Conservation (phyloP, 2,329 filamentous ascomycete genomes). For the Hypoxylon sp. region DNA sequence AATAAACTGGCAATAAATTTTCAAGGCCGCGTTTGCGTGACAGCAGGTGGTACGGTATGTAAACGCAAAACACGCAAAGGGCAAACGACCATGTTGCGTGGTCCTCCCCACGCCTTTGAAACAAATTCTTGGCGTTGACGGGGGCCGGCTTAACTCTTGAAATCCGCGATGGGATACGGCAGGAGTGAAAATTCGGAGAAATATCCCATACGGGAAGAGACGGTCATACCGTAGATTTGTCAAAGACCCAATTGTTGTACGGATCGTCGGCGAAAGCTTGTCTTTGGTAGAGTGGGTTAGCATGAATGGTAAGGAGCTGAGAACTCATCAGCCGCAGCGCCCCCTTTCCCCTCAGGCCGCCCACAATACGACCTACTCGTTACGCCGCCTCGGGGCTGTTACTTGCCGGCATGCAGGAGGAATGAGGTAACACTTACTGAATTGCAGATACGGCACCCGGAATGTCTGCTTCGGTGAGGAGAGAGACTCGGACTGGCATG, state of each 20-base stretch:
- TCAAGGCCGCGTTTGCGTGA: constrained; percentile 15
- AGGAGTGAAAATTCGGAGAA: not conserved
- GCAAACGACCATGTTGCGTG: constrained; percentile 14
- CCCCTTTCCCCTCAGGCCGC: constrained; percentile 11
- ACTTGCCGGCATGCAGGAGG: constrained; percentile 30
- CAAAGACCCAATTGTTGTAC: constrained; percentile 54
- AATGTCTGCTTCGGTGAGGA: constrained; percentile 50
- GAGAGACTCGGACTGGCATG: constrained; percentile 50
- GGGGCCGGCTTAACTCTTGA: not conserved
- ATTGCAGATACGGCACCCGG: constrained; percentile 52
- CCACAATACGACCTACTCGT: constrained; percentile 11
- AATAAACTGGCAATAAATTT: not conserved
- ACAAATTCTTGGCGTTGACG: constrained; percentile 27
- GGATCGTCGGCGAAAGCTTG: constrained; percentile 53
- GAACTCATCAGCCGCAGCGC: constrained; percentile 31
- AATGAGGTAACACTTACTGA: constrained; percentile 48
- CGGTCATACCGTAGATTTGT: constrained; percentile 49
- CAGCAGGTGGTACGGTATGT: constrained; percentile 2
- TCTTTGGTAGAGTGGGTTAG: constrained; percentile 44
- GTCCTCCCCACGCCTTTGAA: constrained; percentile 36
- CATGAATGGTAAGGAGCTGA: constrained; percentile 35
- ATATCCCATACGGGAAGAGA: constrained; percentile 3
- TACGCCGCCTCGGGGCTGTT: constrained; percentile 21
- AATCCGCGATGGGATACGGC: not conserved
- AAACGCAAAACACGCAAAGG: constrained; percentile 8